A percentile compares a stretch with the other conserved stretches of the same genome.
phyloP scores from a whole-genome alignment of 371 early-diverging fungal genomes.

The Lichtheimia corymbifera region DNA sequence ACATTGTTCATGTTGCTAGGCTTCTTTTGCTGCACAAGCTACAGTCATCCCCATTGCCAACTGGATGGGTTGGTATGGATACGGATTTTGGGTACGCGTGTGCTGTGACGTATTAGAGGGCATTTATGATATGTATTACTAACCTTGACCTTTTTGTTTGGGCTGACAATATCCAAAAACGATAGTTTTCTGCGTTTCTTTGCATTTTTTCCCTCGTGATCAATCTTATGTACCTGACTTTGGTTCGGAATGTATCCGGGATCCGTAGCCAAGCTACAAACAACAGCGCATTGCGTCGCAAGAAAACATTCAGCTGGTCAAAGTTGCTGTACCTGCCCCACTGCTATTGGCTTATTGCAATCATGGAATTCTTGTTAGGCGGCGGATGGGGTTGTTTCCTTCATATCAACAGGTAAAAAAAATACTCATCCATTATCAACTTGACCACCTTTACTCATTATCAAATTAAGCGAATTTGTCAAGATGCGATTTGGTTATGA shows the following conservation, averaged over 20 bases:
- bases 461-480: constrained; percentile 52
- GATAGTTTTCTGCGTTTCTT: constrained; percentile 51
- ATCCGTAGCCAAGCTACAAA: constrained; percentile 13
- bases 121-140: not conserved
- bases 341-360: constrained; percentile 59
- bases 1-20: constrained; percentile 5
- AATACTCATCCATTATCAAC: not conserved
- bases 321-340: constrained; percentile 57
- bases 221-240: constrained; percentile 55
- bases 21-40: constrained; percentile 61
- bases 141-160: not conserved
- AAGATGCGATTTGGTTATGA: constrained; percentile 55
- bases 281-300: constrained; percentile 41
- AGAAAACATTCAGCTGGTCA: constrained; percentile 52
- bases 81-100: constrained; percentile 60
- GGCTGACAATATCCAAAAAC: not conserved
- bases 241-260: constrained; percentile 28
- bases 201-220: constrained; percentile 63
- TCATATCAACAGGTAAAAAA: constrained; percentile 58
- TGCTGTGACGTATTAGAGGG: not conserved
- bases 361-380: constrained; percentile 59
- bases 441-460: not conserved
- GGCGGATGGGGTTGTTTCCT: constrained; percentile 69
- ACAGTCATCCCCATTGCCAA: constrained; percentile 63
- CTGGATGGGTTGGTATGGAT: constrained; percentile 62